Conservation (phyloP, 1,284 basidiomycete genomes). For the Hemileia vastatrix region DNA sequence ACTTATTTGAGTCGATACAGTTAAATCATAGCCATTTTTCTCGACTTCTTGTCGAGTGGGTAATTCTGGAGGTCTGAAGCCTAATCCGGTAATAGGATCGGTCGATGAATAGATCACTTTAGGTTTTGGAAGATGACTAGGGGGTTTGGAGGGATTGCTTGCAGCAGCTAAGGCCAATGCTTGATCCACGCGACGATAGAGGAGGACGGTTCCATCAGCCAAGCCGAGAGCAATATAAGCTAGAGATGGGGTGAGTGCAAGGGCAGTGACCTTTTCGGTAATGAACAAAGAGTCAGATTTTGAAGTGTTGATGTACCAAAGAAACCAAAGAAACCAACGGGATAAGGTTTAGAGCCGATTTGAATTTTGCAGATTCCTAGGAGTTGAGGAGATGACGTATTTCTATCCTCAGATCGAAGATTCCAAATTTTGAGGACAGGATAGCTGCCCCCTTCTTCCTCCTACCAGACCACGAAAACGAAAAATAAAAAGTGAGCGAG, state of each 20-base stretch:
- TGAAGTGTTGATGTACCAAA: slow-evolving; percentile 6
- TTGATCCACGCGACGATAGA: slow-evolving; percentile 83
- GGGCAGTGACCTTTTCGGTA: slow-evolving; percentile 58
- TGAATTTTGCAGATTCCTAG: slow-evolving; percentile 70
- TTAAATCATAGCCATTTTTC: no score
- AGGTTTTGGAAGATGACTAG: slow-evolving; percentile 62
- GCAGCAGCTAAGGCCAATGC: slow-evolving; percentile 53
- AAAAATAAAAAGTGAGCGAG: neutral
- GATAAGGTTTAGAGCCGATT: slow-evolving; percentile 65
- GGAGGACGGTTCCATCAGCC: slow-evolving; percentile 83
- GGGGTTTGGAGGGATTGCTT: slow-evolving; percentile 24
- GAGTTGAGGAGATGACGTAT: slow-evolving; percentile 57
- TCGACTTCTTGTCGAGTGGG: no score
- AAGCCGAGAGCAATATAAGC: slow-evolving; percentile 81
- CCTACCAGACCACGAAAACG: slow-evolving; percentile 49
- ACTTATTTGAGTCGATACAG: slow-evolving; percentile 24
- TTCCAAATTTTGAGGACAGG: slow-evolving; percentile 85
- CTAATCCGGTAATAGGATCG: slow-evolving; percentile 87
- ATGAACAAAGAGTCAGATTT: slow-evolving; percentile 2
- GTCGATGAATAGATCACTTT: slow-evolving; percentile 52
- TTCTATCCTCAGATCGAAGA: slow-evolving; percentile 63
- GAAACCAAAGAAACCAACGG: slow-evolving; percentile 50
- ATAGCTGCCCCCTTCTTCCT: slow-evolving; percentile 63
- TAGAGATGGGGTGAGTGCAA: slow-evolving; percentile 69
- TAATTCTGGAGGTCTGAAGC: slow-evolving; percentile 68